Evolutionary conservation across 2,329 filamentous ascomycete genomes (phyloP).

Genomic region (Alternaria triticina): DNA sequence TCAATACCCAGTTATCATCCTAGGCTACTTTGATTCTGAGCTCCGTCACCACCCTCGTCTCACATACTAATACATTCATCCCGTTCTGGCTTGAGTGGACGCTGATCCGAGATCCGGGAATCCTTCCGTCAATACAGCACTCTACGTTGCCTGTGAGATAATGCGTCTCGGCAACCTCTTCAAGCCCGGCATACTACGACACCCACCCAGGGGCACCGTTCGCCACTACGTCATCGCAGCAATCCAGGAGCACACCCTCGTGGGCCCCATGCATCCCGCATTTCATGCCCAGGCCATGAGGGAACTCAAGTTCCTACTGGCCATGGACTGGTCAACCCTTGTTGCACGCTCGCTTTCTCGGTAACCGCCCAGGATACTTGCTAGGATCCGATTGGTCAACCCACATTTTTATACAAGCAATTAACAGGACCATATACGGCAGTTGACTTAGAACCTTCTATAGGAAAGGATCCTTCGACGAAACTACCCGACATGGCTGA

Average conservation of each 20-base stretch:
- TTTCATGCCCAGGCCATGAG: not conserved
- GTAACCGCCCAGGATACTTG: not conserved
- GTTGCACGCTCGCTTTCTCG: not conserved
- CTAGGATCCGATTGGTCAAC: not conserved
- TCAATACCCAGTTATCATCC: not conserved
- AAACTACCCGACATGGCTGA: not conserved
- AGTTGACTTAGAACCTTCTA: not conserved
- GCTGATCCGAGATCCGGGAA: not conserved
- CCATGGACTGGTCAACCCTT: not conserved
- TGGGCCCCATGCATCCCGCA: not conserved
- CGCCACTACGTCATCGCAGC: not conserved
- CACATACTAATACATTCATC: not conserved
- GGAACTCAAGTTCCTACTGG: not conserved
- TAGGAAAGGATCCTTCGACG: not conserved
- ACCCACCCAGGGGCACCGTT: not conserved
- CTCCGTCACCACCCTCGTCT: not conserved
- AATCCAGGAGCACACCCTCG: not conserved
- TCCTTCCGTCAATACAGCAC: too few species aligned
- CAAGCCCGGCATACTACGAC: not conserved
- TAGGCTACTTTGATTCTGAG: not conserved
- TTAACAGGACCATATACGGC: conserved; percentile 1
- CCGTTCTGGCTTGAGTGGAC: not conserved
- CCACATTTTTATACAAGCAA: not conserved
- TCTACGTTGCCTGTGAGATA: not conserved
- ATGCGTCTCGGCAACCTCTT: not conserved